Evolutionary conservation across 768 basidiomycete species (phyloP), one percentile per base, ranked within the genome.

Genomic region (Mycena vulgaris): DNA sequence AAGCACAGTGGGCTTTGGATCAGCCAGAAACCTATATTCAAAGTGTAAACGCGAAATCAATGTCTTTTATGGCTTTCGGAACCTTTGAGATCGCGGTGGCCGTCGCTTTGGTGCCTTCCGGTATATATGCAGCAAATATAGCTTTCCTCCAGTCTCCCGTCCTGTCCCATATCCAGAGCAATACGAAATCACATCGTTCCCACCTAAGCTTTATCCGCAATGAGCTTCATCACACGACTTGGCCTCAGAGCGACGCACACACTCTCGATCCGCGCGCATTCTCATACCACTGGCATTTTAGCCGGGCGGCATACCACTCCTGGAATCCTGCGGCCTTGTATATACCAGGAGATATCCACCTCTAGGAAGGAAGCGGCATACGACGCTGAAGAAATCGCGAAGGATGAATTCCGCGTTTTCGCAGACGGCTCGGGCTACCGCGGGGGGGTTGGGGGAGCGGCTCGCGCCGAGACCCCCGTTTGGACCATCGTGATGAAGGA

Each of bases 361-460:
- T 59, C 57, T 6, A 28, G 30, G 21, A 5, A 6, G 5, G 37
- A 19, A 3, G 57, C 57, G 2, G 28, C 28, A 45, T 16, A 19
- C 19, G 45, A 45, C 17, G 57, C 21, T 9, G 28, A 28, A 28
- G 28, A 17, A 21, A 25, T 69, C 55, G 11, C 17, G n/a, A 16
- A 33, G 55, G 27, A 39, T 16, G 60, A 57, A 8, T 23, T 69
- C 23, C 31, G 51, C 21, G 68, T 62, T 13, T 75, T 10, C 55
- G 57, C 71, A 11, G 71, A 73, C 40, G 71, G 68, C 1, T 69
- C 71, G 3, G 7, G 13, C 3, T 35, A 19, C n/a, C 14, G 13
- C 17, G 57, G 47, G 2, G 71, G 71, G 5, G 71, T 69, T 10
- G 71, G 71, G 3, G 71, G 27, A 2, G 71, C 71, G 9, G 71